Evolutionary conservation across 2,329 filamentous ascomycete species (phyloP), one percentile per base, ranked within the genome.

Genomic region (Coniochaeta ligniaria): DNA sequence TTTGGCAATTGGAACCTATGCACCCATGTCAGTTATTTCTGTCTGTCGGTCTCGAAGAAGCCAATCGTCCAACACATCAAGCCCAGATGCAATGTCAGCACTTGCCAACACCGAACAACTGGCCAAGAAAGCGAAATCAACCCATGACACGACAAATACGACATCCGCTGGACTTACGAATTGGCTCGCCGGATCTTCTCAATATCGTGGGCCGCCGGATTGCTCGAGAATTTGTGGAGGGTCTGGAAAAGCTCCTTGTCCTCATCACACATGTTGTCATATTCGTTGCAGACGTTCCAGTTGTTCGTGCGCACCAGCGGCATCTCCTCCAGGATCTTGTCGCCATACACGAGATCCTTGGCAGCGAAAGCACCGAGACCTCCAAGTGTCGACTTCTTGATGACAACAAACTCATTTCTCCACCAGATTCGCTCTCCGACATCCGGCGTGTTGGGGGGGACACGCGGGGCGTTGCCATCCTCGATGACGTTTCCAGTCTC

Each of bases 341-440:
- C 73, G 38, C 73, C 73, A 0, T 64, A 57, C 20, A 63, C 63
- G 12, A 84, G 71, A 7, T 74, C 68, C 6, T 65, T 67, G 0
- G 66, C 63, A 0, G 82, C 80, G 55, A 83, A 82, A 0, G 73
- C 76, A 0, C 82, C 82, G 52, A 76, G 73, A 1, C 81, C 81
- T 0, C 75, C 75, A 1, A 79, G 68, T 0, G 62, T 56, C 0
- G 80, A 82, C 11, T 66, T 66, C 2, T 69, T 72, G 6, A 84
- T 66, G 12, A 72, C 64, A 43, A 84, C 75, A 60, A 66, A 73
- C 0, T 70, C 66, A 61, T 81, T 57, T 16, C 6, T 16, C 54
- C 54, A 57, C 31, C 47, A 52, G 47, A 52, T 31, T 24, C 47
- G 47, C 22, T 52, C 47, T 28, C 31, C 47, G 8, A 26, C 12